Evolutionary conservation across 257 asterid genomes (phyloP), one percentile per base, ranked within the genome.

Genomic region (Nicotiana obtusifolia): DNA sequence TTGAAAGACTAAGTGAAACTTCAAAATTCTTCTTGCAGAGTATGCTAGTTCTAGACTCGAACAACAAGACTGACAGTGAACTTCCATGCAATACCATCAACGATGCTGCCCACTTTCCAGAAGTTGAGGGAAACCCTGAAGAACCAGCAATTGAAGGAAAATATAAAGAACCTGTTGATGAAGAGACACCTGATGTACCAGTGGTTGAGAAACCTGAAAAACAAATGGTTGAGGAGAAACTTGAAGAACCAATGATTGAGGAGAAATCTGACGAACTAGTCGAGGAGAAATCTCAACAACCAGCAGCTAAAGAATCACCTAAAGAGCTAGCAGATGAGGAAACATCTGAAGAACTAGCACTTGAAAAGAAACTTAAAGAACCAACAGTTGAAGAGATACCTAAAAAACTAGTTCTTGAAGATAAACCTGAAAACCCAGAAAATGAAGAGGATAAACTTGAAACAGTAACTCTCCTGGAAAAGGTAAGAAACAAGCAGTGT

Each of bases 21-120:
- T 71, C 0, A 52, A 41, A 44, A 20, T 0, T 69, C 35, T 33
- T 67, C 31, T 71, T 71, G 78, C 31, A 20, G 57, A 52, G 17
- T 52, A 52, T 52, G 57, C 57, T 15, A 52, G 17, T 44, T 41
- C 60, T 7, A 33, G 44, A 37, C 78, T 64, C 83, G 61, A 80
- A 80, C 10, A 80, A 80, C 87, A 73, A 78, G 24, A 71, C 19
- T n/a, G 82, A 64, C 76, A 82, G 44, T 41, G 77, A 30, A 78
- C 53, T 26, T 49, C 41, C 57, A 31, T 22, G 30, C 56, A 62
- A 77, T 79, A 78, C 64, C 76, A 26, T 52, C 57, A 81, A 59
- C 4, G 68, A 20, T 64, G 37, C 60, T 17, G 64, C 81, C 13
- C 17, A 57, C 28, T 17, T 82, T 77, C 49, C 61, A 49, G 31